Base-by-base conservation (phyloP, 2,329 filamentous ascomycete genomes). In the Phaeosphaeriaceae sp. region DNA sequence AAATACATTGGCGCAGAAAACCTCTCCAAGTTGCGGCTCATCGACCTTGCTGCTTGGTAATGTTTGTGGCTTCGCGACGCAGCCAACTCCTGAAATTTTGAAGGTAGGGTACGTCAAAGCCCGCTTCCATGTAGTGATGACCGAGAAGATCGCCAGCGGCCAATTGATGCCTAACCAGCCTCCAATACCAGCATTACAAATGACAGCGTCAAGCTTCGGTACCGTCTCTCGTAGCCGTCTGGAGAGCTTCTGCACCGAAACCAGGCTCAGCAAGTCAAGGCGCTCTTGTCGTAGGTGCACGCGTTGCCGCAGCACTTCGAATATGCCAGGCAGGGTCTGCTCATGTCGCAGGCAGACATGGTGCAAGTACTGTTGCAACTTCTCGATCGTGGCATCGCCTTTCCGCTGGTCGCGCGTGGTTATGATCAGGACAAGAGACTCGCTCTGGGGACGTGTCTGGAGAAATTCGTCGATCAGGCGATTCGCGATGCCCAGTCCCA, bases 1-100 rank as follows among this genome's bases (percentile, higher is more conserved):
- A 73, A 99, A 98, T 27, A 97, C 85, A 73, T 98, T 98, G 50
- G 94, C 90, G 74, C 89, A 90, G 75, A 98, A 99, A 19, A 97
- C 88, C 65, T 92, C 85, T 2, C 92, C 93, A 0, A 99, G 80
- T 5, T 82, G 79, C 0, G 89, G 88, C 57, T 88, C 85, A 9
- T 77, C 66, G 11, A 64, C 57, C 48, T 65, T 64, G 49, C 62
- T 62, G 21, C 64, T 64, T 24, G 42, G 46, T 1, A 76, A 72
- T 15, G 84, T 79, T 72, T 93, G 84, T 9, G 80, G 77, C 59
- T 81, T 79, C n/a, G 86, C 81, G 0, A 85, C 57, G 57, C 82
- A 79, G 22, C 89, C 89, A 2, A 83, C 72, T 15, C 82, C 76
- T 3, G 89, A 84, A 17, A 88, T 78, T 80, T 97, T 97, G 81